These are phyloP conservation scores for Litsea cubeba DNA, from an alignment of 164 flowering plant genomes.

Conservation along the genomic window DNA sequence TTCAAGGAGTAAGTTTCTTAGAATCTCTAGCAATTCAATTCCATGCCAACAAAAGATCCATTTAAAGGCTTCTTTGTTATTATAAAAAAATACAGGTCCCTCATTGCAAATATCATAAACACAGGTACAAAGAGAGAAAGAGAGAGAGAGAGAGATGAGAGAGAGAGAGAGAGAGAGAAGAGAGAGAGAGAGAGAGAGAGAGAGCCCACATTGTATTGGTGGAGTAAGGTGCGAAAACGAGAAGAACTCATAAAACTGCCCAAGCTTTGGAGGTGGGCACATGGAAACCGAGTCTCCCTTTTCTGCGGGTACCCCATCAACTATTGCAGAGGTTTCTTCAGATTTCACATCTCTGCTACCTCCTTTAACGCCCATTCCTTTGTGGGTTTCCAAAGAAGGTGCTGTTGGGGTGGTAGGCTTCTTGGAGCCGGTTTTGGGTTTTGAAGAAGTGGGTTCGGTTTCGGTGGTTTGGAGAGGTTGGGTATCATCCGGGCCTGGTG, in stretches of 20 bases:
- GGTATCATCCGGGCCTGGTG: slow-evolving; percentile 10
- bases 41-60: too few relatives aligned
- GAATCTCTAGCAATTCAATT: too few relatives aligned
- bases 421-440: slow-evolving; percentile 18
- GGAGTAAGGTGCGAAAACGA: slow-evolving; percentile 76
- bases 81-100: too few relatives aligned
- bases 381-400: slow-evolving; percentile 9
- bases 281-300: slow-evolving; percentile 44
- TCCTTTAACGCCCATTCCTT: slow-evolving; percentile 6
- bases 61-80: too few relatives aligned
- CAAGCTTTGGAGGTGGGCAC: slow-evolving; percentile 75
- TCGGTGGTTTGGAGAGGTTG: slow-evolving; percentile 16
- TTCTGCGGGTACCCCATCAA: slow-evolving; percentile 22
- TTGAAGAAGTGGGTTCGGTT: slow-evolving; percentile 14
- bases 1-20: too few relatives aligned
- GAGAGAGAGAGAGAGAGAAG: too few relatives aligned
- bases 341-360: slow-evolving; percentile 13
- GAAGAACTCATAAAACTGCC: slow-evolving; percentile 90
- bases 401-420: slow-evolving; percentile 5
- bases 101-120: too few relatives aligned
- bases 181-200: too few relatives aligned
- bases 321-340: slow-evolving; percentile 7
- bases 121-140: too few relatives aligned
- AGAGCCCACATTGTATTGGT: slow-evolving; percentile 67
- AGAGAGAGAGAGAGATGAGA: too few relatives aligned